Evolutionary conservation across 306 rosid genomes (phyloP).

Genomic region (Dryas drummondii): DNA sequence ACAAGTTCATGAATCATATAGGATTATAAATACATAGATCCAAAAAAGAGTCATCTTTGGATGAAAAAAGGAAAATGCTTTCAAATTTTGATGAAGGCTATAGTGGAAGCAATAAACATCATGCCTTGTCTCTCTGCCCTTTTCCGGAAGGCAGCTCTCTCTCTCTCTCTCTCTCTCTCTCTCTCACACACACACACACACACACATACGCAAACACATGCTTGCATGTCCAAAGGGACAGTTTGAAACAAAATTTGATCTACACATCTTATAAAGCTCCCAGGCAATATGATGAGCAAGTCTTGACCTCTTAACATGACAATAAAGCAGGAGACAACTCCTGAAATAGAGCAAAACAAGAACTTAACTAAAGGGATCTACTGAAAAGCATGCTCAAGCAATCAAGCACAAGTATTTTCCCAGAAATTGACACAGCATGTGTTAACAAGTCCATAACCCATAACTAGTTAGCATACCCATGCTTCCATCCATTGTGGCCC

Average conservation of each 20-base stretch:
- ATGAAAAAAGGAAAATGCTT: neutral
- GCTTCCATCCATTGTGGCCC: slow-evolving; percentile 99
- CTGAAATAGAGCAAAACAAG: neutral
- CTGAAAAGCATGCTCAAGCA: slow-evolving; percentile 18
- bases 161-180: no score
- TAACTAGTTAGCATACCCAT: slow-evolving; percentile 66
- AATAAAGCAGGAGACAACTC: neutral
- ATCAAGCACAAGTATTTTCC: slow-evolving; percentile 13
- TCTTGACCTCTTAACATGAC: neutral
- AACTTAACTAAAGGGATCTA: neutral
- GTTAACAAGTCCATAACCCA: slow-evolving; percentile 12
- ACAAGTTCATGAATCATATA: neutral
- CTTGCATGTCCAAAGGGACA: neutral
- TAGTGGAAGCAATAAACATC: neutral
- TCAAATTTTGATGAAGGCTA: neutral
- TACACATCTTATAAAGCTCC: neutral
- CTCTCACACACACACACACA: neutral
- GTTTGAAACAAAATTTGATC: neutral
- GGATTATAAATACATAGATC: neutral
- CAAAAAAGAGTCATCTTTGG: neutral
- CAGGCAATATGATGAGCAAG: neutral
- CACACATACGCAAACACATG: neutral
- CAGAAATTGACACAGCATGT: slow-evolving; percentile 9
- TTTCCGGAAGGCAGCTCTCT: no score
- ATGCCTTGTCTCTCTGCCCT: no score